Evolutionary conservation across 2,329 filamentous ascomycete species (phyloP), one percentile per base, ranked within the genome.

Genomic region (Paraphoma sp.): DNA sequence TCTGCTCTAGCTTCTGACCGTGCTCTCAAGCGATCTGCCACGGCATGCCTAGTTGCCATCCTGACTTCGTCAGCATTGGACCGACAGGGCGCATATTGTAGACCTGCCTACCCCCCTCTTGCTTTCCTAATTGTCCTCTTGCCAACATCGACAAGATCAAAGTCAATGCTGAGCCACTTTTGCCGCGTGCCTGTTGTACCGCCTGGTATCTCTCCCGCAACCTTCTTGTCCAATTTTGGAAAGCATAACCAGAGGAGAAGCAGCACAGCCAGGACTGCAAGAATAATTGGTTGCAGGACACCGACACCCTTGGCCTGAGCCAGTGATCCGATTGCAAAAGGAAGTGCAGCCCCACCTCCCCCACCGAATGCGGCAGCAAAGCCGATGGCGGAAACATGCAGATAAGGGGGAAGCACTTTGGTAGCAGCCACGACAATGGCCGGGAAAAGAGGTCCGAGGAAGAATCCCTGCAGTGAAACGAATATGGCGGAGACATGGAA

Each of bases 361-460:
- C 89, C 88, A 4, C 91, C 91, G 69, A 93, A 86, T 0, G 90
- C 90, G 1, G 89, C 86, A 1, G 88, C 87, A 67, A 94, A 93
- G 0, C 91, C 91, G 57, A 95, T 90, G 0, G 87, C 86, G 10
- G 84, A 86, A 36, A 94, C 89, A 67, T 95, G 91, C n/a, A 91
- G 80, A 55, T 90, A 83, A 36, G 80, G 80, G 0, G 91, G 90
- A 2, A 95, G 79, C 6, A 93, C 78, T 65, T 90, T 92, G 0
- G 89, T 91, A 4, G 87, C 85, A 2, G 86, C 86, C 1, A 92
- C 86, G 11, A 94, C 84, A 0, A 86, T 88, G 0, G 87, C 88
- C 0, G 90, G 90, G 68, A 93, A 93, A 16, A 93, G 75, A 0
- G 91, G 91, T 0, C 91, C 91, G 0, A 93, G 81, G 67, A 92